phyloP scores from a whole-genome alignment of 192 early-diverging fungal genomes.

The Backusella australiensis region DNA sequence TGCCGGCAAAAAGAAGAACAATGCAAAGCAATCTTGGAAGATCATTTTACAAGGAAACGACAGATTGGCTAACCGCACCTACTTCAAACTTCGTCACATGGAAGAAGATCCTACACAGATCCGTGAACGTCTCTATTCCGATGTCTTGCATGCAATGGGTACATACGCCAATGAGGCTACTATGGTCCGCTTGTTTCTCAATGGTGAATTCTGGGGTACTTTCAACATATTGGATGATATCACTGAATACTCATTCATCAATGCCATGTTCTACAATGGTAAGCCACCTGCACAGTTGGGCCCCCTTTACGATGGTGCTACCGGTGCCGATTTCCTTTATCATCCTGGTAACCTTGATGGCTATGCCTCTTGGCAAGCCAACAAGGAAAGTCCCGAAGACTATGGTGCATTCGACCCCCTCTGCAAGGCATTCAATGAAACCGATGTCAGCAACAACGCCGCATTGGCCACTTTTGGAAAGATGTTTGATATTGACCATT shows the following conservation, averaged over 20 bases:
- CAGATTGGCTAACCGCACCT: constrained; percentile 32
- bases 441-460: constrained; percentile 29
- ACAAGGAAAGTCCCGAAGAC: constrained; percentile 28
- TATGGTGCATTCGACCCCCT: constrained; percentile 29
- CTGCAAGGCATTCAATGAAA: constrained; percentile 27
- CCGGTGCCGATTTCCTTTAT: constrained; percentile 43
- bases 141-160: constrained; percentile 42
- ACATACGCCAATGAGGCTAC: constrained; percentile 44
- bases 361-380: constrained; percentile 33
- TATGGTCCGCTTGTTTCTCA: constrained; percentile 45
- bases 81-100: constrained; percentile 48
- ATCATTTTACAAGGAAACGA: constrained; percentile 24
- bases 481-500: constrained; percentile 36
- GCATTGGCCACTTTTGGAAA: constrained; percentile 28
- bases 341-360: constrained; percentile 20
- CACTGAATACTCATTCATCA: constrained; percentile 40
- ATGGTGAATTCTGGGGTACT: constrained; percentile 42
- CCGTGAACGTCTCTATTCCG: constrained; percentile 50
- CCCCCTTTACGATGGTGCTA: constrained; percentile 43
- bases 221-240: constrained; percentile 51
- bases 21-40: constrained; percentile 50
- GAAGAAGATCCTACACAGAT: constrained; percentile 53
- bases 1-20: constrained; percentile 51
- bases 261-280: constrained; percentile 40
- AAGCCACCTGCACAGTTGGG: constrained; percentile 33